Percentiles rank a stretch among this genome's conserved stretches.
phyloP scores from a whole-genome alignment of 1,284 basidiomycete genomes.

The Chondrostereum purpureum region DNA sequence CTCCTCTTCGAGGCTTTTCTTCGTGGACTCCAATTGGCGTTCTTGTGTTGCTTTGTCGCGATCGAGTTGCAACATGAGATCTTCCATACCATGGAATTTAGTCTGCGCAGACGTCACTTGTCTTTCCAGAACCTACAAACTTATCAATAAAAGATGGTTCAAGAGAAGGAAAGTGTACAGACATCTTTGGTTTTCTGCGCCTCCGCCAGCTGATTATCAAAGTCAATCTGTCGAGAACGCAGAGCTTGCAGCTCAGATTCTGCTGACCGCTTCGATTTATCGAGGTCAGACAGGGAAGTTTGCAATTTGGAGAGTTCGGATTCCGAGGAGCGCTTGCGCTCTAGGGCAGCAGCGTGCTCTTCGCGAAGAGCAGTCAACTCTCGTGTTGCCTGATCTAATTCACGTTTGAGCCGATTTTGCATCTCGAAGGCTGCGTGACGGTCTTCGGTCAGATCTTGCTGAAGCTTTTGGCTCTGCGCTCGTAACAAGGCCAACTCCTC shows the following conservation, averaged over 20 bases:
- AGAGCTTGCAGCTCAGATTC: conserved; percentile 74
- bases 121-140: conserved; percentile 61
- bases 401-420: conserved; percentile 64
- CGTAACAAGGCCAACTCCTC: conserved; percentile 76
- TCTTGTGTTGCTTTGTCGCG: conserved; percentile 51
- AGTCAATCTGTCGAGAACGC: conserved; percentile 66
- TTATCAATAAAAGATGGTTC: conserved; percentile 4
- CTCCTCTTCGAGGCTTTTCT: conserved; percentile 67
- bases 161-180: conserved; percentile 15
- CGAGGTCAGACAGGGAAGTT: conserved; percentile 51
- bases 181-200: conserved; percentile 69
- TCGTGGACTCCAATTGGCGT: conserved; percentile 63
- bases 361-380: conserved; percentile 53
- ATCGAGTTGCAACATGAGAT: conserved; percentile 78
- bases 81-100: conserved; percentile 83
- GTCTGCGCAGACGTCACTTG: conserved; percentile 67
- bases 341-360: conserved; percentile 59
- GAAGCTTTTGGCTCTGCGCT: conserved; percentile 53
- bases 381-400: conserved; percentile 52
- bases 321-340: conserved; percentile 47
- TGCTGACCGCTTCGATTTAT: conserved; percentile 63
- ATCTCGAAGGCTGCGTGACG: conserved; percentile 52
- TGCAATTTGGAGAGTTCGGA: conserved; percentile 49
- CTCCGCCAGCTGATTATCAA: conserved; percentile 62
- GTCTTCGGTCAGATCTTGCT: conserved; percentile 54